A percentile compares a stretch with the other conserved stretches of the same genome.
Evolutionary conservation across 2,329 filamentous ascomycete species (phyloP).

Genomic region (Arachnomyces sp.): DNA sequence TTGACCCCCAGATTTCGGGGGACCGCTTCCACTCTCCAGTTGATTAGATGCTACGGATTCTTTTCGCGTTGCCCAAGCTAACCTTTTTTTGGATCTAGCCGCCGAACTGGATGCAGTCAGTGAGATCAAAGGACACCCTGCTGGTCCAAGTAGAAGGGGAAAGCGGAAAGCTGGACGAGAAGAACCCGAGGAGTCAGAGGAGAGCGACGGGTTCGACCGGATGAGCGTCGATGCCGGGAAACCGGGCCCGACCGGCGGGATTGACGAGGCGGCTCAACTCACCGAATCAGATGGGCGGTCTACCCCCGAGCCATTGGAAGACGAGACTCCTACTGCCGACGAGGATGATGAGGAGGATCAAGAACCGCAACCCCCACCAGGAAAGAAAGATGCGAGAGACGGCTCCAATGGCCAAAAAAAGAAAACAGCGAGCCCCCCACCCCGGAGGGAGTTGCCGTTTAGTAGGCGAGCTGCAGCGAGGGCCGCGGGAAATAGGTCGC

Average conservation of each 20-base stretch:
- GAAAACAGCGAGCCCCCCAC: slow-evolving; percentile 23
- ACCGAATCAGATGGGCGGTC: slow-evolving; percentile 19
- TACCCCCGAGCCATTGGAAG: slow-evolving; percentile 27
- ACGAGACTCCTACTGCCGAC: slow-evolving; percentile 22
- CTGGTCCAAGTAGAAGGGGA: slow-evolving; percentile 10
- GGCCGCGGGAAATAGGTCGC: too few species aligned
- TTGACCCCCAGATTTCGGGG: slow-evolving; percentile 1
- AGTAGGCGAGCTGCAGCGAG: slow-evolving; percentile 12
- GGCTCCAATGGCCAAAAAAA: background rate
- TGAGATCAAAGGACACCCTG: slow-evolving; percentile 7
- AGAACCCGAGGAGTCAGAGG: slow-evolving; percentile 17
- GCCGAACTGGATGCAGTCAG: slow-evolving; percentile 19
- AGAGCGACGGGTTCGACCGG: slow-evolving; percentile 28
- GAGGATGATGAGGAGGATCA: slow-evolving; percentile 16
- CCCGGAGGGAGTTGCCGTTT: slow-evolving; percentile 36
- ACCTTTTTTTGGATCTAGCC: slow-evolving; percentile 13
- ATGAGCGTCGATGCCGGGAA: slow-evolving; percentile 28
- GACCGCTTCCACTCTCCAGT: slow-evolving; percentile 5
- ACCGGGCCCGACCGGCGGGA: slow-evolving; percentile 1
- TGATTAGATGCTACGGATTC: background rate
- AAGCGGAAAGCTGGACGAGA: slow-evolving; percentile 24
- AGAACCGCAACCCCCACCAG: background rate
- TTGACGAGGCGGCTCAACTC: slow-evolving; percentile 5
- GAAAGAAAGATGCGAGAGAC: background rate
- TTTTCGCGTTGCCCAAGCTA: background rate